Percentiles rank a stretch among this genome's conserved stretches.
These are phyloP conservation scores for Ganoderma sinense DNA, from an alignment of 1,284 basidiomycete genomes.

Conservation along the genomic window DNA sequence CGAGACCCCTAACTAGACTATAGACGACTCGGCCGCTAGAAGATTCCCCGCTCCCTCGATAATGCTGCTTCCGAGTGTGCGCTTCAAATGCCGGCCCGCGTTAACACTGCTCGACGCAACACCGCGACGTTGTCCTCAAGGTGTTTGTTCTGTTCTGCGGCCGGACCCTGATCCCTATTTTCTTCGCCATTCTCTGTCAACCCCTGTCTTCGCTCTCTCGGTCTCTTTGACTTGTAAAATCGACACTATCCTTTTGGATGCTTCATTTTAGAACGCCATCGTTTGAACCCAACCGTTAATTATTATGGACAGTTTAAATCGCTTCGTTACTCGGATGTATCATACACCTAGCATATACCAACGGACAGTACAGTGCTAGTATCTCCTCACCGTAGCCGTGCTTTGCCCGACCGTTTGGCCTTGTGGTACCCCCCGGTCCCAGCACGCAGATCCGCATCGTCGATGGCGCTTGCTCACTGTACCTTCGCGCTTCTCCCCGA, in stretches of 20 bases:
- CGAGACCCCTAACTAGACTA: constrained; percentile 12
- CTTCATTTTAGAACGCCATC: background rate
- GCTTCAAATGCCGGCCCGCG: background rate
- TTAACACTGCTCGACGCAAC: background rate
- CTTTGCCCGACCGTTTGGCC: background rate
- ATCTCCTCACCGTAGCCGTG: background rate
- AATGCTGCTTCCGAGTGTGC: background rate
- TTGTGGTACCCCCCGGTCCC: background rate
- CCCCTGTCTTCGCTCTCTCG: background rate
- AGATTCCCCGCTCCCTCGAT: constrained; percentile 7
- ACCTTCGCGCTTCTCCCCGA: background rate
- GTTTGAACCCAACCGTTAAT: background rate
- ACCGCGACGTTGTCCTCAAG: background rate
- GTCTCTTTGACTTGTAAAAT: background rate
- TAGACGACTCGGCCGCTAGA: constrained; percentile 3
- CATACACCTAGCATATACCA: background rate
- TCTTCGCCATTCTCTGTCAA: background rate
- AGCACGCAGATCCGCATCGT: background rate
- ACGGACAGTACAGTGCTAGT: background rate
- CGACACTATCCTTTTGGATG: background rate
- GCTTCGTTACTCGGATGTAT: background rate
- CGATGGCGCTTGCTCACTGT: background rate
- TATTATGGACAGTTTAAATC: background rate
- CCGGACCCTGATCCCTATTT: background rate
- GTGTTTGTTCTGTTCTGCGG: background rate